Evolutionary conservation across 208 protist genomes (phyloP).

Genomic region (Lotmaria passim): DNA sequence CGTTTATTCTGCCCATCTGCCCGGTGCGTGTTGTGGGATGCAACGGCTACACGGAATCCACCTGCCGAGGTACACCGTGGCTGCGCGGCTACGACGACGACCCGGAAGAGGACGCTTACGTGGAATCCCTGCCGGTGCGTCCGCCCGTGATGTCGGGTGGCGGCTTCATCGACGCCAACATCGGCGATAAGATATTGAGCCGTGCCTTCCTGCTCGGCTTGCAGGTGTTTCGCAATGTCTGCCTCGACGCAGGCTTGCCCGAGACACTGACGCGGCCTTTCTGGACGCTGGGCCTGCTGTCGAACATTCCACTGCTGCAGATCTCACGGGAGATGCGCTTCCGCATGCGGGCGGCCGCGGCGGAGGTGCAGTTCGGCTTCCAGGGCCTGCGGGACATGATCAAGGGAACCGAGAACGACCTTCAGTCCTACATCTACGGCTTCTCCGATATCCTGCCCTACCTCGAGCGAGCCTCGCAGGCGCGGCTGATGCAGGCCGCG

Average conservation of each 20-base stretch:
- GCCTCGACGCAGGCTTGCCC: constrained; percentile 48
- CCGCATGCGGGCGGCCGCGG: constrained; percentile 50
- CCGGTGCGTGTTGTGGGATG: constrained; percentile 62
- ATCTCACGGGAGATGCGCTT: constrained; percentile 57
- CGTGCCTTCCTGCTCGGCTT: constrained; percentile 46
- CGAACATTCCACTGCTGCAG: constrained; percentile 53
- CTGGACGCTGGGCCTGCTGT: constrained; percentile 41
- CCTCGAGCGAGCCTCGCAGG: constrained; percentile 28
- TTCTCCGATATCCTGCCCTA: constrained; percentile 34
- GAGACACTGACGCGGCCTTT: constrained; percentile 52
- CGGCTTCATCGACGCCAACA: constrained; percentile 46
- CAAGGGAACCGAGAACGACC: constrained; percentile 49
- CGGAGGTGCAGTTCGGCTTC: constrained; percentile 50
- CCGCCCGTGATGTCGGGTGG: constrained; percentile 54
- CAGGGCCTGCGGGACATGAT: constrained; percentile 42
- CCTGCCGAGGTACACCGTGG: constrained; percentile 62
- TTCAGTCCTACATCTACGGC: constrained; percentile 45
- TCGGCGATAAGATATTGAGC: constrained; percentile 56
- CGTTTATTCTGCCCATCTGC: constrained; percentile 47
- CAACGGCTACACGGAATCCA: constrained; percentile 40
- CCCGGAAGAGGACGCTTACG: constrained; percentile 55
- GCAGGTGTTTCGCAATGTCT: constrained; percentile 45
- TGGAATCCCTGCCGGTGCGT: constrained; percentile 42
- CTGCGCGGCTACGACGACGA: constrained; percentile 55
- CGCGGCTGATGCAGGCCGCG: constrained; percentile 25